Evolutionary conservation across 75 land plant species (phyloP).

Genomic region (Selaginella tamariscina): DNA sequence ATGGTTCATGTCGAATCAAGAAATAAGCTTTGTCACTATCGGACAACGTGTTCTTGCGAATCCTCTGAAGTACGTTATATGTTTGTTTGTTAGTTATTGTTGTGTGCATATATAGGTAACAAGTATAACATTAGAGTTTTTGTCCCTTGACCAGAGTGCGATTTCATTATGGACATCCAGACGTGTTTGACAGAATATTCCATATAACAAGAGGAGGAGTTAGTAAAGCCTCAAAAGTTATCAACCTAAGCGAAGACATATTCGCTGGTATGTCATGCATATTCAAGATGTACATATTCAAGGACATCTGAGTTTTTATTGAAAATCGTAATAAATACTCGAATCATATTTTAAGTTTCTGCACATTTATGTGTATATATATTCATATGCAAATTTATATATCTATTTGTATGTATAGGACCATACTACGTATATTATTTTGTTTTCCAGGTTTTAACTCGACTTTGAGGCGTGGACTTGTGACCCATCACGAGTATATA

Average conservation of each 20-base stretch:
- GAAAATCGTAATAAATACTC: no score
- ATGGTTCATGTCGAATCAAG: slow-evolving; percentile 96
- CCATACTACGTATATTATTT: no score
- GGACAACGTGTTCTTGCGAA: slow-evolving; percentile 78
- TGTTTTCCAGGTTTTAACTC: slow-evolving; percentile 7
- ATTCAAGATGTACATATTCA: no score
- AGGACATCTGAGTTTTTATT: no score
- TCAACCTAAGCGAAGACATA: not conserved
- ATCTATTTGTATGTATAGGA: no score
- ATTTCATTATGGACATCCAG: not conserved
- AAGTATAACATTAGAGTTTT: no score
- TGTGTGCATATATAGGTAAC: not conserved
- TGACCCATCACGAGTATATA: slow-evolving; percentile 5
- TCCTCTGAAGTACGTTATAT: slow-evolving; percentile 60
- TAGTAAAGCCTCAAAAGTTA: not conserved
- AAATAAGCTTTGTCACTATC: slow-evolving; percentile 93
- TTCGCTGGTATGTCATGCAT: not conserved
- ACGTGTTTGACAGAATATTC: not conserved
- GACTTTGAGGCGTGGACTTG: not conserved
- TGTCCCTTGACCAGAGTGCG: no score
- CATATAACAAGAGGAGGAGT: not conserved
- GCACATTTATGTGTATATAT: no score
- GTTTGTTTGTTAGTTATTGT: not conserved
- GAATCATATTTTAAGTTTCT: not conserved
- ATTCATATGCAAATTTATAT: no score